Evolutionary conservation across 305 asterid genomes (phyloP).

Genomic region (Fraxinus sp.): DNA sequence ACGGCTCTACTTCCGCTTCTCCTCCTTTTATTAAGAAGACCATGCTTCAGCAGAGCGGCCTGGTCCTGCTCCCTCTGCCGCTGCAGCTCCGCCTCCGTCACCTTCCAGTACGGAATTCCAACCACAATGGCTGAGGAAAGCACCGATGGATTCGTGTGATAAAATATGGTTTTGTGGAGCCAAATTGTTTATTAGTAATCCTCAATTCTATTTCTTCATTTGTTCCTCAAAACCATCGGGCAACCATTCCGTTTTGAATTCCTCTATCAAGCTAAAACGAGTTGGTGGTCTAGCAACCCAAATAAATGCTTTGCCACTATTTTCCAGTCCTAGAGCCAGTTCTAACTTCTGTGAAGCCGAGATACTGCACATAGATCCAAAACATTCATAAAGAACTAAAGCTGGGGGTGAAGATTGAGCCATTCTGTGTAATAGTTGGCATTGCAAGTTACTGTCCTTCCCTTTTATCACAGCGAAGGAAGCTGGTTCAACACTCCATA

Average conservation of each 20-base stretch:
- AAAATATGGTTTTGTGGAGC: background rate
- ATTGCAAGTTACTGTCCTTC: background rate
- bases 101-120: slow-evolving; percentile 32
- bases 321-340: background rate
- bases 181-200: background rate
- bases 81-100: slow-evolving; percentile 74
- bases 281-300: background rate
- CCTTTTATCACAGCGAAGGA: background rate
- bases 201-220: background rate
- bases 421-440: background rate
- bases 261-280: background rate
- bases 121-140: background rate
- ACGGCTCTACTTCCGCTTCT: slow-evolving; percentile 65
- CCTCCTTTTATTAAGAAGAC: slow-evolving; percentile 44
- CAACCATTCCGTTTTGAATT: background rate
- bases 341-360: background rate
- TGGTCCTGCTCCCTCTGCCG: slow-evolving; percentile 73
- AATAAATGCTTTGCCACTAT: background rate
- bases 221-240: background rate
- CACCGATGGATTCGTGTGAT: background rate
- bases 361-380: background rate
- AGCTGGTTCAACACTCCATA: background rate
- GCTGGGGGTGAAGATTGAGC: background rate
- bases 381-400: background rate
- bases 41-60: slow-evolving; percentile 36